Base-by-base conservation (phyloP, 768 basidiomycete genomes). In the Leccinum arenicola region DNA sequence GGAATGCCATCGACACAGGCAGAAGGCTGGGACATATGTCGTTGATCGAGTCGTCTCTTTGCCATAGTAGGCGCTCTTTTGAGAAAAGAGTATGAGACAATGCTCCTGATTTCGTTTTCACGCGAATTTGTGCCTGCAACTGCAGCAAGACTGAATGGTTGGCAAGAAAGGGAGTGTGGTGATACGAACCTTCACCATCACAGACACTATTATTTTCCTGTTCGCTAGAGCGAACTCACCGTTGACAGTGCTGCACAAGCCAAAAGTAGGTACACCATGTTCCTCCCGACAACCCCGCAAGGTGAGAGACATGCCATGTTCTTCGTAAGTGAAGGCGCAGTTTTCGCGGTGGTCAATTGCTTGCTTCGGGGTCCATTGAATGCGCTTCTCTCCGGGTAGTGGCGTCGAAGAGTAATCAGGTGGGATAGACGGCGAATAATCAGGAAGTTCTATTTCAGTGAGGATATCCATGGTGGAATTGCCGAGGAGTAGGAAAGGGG, bases 351-450 rank as follows among this genome's bases (percentile, higher is more conserved):
- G 49, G 52, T 36, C 23, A 12, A 40, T 31, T 8, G 53, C 25
- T n/a, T 55, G 56, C 17, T 35, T 61, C 25, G 72, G 82, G 0
- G 84, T 81, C 48, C 76, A 77, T 45, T 83, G 80, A 8, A 89
- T 79, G 17, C 76, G 75, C 55, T 75, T 74, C 63, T 89, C 87
- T 27, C 79, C 83, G 3, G 71, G 74, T 4, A 76, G 68, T 35
- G 82, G 85, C 27, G 79, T 78, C 36, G 69, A 78, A 51, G 88
- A 84, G 66, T 89, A 90, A 8, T 73, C 67, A 1, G 88, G 88
- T 27, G 82, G 81, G 2, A 73, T 71, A 6, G 85, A 80, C 2
- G 82, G 77, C 0, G 84, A 77, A 66, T 89, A 89, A 6, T 67
- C 68, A 19, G 88, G 84, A 33, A 85, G 62, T 27, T 56, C 61